A percentile compares a stretch with the other conserved stretches of the same genome.
Conservation (phyloP, 2,329 filamentous ascomycete genomes). For the Epichloe hybrida region DNA sequence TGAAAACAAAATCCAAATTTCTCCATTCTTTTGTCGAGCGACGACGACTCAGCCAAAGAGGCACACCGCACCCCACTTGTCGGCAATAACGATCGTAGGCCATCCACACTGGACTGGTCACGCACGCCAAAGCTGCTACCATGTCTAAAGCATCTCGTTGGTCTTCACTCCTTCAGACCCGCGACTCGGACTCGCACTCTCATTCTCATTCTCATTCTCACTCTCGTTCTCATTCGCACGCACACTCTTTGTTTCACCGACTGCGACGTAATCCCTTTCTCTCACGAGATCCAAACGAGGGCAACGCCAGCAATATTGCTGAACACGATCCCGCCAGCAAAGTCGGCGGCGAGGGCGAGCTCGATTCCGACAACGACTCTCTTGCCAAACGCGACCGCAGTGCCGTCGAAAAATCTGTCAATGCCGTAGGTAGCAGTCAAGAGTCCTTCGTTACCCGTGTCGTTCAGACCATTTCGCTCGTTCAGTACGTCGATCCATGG, state of each 20-base stretch:
- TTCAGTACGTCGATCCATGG: conserved; percentile 36
- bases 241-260: conserved; percentile 12
- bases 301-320: conserved; percentile 6
- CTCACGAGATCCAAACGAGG: conserved; percentile 6
- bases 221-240: conserved; percentile 12
- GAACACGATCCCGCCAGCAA: conserved; percentile 14
- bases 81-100: conserved; percentile 9
- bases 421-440: conserved; percentile 1
- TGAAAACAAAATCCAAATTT: neutral
- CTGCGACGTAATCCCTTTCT: conserved; percentile 8
- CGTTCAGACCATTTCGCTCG: conserved; percentile 40
- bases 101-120: neutral
- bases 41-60: neutral
- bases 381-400: conserved; percentile 2
- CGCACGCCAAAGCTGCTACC: conserved; percentile 9
- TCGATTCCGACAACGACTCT: conserved; percentile 5
- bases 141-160: conserved; percentile 22
- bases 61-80: conserved; percentile 4
- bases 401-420: conserved; percentile 7
- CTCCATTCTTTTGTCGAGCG: conserved; percentile 7
- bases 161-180: conserved; percentile 26
- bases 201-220: conserved; percentile 11
- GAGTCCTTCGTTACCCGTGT: conserved; percentile 28
- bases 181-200: conserved; percentile 12
- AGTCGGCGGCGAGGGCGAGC: conserved; percentile 9